Percentiles rank a stretch among this genome's conserved stretches.
phyloP scores from a whole-genome alignment of 2,329 filamentous ascomycete genomes.

The Reticulascus tulasneorum region DNA sequence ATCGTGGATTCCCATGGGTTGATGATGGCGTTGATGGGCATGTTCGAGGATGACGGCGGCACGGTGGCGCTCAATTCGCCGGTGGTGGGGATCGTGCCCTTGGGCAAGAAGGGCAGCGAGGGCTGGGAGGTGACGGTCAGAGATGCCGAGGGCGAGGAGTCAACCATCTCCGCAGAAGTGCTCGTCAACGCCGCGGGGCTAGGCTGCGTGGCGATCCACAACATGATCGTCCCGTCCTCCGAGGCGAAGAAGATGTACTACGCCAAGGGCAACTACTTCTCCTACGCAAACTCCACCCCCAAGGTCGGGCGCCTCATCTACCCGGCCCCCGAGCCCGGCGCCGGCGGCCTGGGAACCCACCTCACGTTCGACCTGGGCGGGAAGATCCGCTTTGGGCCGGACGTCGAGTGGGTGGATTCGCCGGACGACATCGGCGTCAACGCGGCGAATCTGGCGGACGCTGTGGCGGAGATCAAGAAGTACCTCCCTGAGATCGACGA shows the following conservation, averaged over 20 bases:
- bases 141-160: constrained; percentile 44
- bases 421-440: constrained; percentile 69
- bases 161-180: constrained; percentile 66
- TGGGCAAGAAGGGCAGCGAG: constrained; percentile 38
- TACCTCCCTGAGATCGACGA: constrained; percentile 75
- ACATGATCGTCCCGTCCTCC: constrained; percentile 66
- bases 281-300: constrained; percentile 65
- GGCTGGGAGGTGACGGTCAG: constrained; percentile 68
- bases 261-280: constrained; percentile 95
- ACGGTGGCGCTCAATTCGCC: constrained; percentile 65
- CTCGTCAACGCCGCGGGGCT: constrained; percentile 86
- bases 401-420: constrained; percentile 85
- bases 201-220: constrained; percentile 70
- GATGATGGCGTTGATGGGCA: constrained; percentile 75
- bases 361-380: constrained; percentile 86
- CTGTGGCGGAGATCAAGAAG: constrained; percentile 68
- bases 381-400: constrained; percentile 84
- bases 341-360: constrained; percentile 85
- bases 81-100: constrained; percentile 57
- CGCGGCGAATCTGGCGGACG: constrained; percentile 56
- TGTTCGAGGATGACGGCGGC: constrained; percentile 74
- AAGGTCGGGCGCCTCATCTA: constrained; percentile 73
- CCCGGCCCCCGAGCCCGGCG: constrained; percentile 77
- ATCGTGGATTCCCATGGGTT: constrained; percentile 85
- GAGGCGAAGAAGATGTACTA: constrained; percentile 64